A percentile compares a stretch with the other conserved stretches of the same genome.
Evolutionary conservation across 2,329 filamentous ascomycete genomes (phyloP).

Genomic region (Trichoderma pleuroti): DNA sequence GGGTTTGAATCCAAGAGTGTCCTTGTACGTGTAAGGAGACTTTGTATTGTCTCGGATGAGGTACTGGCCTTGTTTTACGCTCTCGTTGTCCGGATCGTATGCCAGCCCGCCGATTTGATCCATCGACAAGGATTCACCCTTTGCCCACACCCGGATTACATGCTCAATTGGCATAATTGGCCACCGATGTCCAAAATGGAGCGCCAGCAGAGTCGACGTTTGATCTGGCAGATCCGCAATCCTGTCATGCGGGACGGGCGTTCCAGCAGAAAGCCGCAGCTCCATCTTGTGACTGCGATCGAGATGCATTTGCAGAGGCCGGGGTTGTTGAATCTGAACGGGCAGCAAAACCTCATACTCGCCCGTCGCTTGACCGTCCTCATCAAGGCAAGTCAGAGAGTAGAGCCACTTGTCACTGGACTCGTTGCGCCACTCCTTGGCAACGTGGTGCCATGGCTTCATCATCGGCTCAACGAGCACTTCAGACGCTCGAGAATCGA

Average conservation of each 20-base stretch:
- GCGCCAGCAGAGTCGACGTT: conserved; percentile 42
- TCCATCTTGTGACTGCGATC: conserved; percentile 35
- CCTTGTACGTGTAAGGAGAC: conserved; percentile 41
- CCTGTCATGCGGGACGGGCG: conserved; percentile 23
- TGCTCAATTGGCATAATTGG: conserved; percentile 37
- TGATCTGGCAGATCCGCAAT: conserved; percentile 37
- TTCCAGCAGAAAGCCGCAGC: conserved; percentile 25
- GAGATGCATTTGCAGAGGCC: conserved; percentile 40
- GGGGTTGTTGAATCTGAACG: conserved; percentile 36
- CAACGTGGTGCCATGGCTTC: conserved; percentile 47
- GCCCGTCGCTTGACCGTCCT: conserved; percentile 29
- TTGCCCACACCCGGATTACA: conserved; percentile 41
- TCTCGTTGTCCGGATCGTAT: conserved; percentile 29
- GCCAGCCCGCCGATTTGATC: conserved; percentile 30
- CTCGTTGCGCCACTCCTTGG: conserved; percentile 41
- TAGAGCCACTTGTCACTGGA: conserved; percentile 25
- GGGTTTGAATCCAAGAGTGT: conserved; percentile 45
- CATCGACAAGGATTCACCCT: conserved; percentile 26
- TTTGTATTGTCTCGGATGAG: conserved; percentile 40
- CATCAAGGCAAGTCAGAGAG: conserved; percentile 35
- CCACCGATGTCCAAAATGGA: conserved; percentile 50
- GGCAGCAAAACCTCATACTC: conserved; percentile 46
- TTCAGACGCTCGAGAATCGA: conserved; percentile 37
- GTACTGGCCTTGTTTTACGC: conserved; percentile 23
- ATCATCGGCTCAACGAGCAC: conserved; percentile 37